A percentile compares a stretch with the other conserved stretches of the same genome.
These are phyloP conservation scores for Pseudonitzschia multiseries DNA, from an alignment of 108 stramenopile species.

Conservation along the genomic window DNA sequence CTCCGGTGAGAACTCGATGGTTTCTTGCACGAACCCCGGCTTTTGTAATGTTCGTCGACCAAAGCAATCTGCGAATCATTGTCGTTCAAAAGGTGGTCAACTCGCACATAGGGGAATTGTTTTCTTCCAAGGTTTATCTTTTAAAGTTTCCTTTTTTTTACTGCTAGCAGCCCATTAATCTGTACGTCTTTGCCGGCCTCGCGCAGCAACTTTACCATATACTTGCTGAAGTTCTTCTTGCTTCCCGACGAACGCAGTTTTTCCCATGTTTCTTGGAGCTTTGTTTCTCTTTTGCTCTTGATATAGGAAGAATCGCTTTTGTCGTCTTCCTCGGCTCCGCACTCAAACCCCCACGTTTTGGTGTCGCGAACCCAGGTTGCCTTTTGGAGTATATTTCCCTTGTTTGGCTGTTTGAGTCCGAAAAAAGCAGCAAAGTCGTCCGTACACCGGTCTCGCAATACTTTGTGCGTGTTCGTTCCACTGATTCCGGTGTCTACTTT, in stretches of 20 bases:
- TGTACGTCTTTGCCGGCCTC: slow-evolving; percentile 6
- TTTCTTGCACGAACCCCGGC: no score
- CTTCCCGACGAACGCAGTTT: slow-evolving; percentile 6
- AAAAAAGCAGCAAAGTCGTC: slow-evolving; percentile 63
- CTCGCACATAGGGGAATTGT: no score
- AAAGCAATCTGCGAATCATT: no score
- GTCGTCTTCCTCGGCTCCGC: slow-evolving; percentile 23
- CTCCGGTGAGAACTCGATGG: no score
- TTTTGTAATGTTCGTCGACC: no score
- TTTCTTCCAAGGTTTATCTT: not conserved
- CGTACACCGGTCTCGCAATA: slow-evolving; percentile 66
- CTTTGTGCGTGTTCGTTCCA: slow-evolving; percentile 59
- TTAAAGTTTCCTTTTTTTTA: not conserved
- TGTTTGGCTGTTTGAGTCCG: slow-evolving; percentile 53
- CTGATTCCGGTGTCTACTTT: slow-evolving; percentile 48
- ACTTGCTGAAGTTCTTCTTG: slow-evolving; percentile 9
- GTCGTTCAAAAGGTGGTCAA: no score
- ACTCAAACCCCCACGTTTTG: slow-evolving; percentile 16
- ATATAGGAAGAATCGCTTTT: slow-evolving; percentile 15
- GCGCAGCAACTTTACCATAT: slow-evolving; percentile 10
- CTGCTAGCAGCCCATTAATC: not conserved
- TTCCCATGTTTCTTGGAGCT: slow-evolving; percentile 8
- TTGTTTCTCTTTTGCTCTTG: slow-evolving; percentile 21
- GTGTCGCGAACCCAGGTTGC: slow-evolving; percentile 10
- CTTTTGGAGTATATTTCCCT: slow-evolving; percentile 18